Evolutionary conservation across 345 rosid species (phyloP).

Genomic region (Eucalyptus marginata): DNA sequence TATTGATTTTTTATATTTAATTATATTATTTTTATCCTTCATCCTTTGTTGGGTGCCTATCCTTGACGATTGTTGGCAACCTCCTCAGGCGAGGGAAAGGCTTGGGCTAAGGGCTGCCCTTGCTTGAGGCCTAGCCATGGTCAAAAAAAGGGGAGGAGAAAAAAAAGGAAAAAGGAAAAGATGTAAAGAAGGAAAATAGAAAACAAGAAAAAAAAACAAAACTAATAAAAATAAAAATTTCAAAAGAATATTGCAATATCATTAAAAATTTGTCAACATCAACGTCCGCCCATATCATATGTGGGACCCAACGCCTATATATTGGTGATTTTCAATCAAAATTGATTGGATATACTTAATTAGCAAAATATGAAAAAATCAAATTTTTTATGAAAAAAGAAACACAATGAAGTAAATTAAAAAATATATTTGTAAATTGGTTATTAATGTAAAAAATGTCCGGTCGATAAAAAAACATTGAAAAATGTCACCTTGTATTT

Average conservation of each 20-base stretch:
- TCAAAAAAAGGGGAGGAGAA: background rate
- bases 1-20: too few relatives aligned
- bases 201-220: too few relatives aligned
- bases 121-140: background rate
- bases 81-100: rapidly evolving
- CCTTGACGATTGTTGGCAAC: background rate
- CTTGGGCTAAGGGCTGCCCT: background rate
- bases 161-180: rapidly evolving
- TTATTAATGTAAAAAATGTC: background rate
- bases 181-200: too few relatives aligned
- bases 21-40: rapidly evolving
- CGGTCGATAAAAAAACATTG: background rate
- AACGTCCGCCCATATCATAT: rapidly evolving
- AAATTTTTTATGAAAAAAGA: background rate
- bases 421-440: background rate
- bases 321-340: rapidly evolving
- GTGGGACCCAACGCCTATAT: rapidly evolving
- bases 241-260: too few relatives aligned
- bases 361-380: background rate
- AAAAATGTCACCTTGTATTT: background rate
- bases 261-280: too few relatives aligned
- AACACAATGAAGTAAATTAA: background rate
- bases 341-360: rapidly evolving
- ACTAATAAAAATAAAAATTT: too few relatives aligned
- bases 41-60: background rate